Conservation (phyloP, 2,329 filamentous ascomycete species). For the Colletotrichum musicola region DNA sequence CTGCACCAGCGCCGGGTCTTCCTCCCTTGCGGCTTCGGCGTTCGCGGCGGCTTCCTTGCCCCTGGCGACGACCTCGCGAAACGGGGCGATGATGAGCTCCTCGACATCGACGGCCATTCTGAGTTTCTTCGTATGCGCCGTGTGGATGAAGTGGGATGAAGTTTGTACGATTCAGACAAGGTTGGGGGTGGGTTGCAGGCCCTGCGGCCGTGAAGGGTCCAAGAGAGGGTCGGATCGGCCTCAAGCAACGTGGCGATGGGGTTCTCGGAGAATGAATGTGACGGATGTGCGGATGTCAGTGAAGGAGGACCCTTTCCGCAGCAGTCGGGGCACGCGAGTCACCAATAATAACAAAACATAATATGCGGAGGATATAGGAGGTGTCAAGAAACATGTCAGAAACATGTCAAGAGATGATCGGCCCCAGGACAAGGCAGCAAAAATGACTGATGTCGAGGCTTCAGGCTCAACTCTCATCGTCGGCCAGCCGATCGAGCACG, state of each 20-base stretch:
- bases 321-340: neutral
- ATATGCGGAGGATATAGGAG: neutral
- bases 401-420: neutral
- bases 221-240: constrained; percentile 16
- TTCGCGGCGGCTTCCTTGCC: constrained; percentile 53
- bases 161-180: constrained; percentile 6
- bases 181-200: neutral
- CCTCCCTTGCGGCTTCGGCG: constrained; percentile 45
- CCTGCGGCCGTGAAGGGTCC: neutral
- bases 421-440: neutral
- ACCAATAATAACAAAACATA: neutral
- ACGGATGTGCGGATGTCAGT: too few relatives aligned
- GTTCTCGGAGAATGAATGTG: constrained; percentile 1
- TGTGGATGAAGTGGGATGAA: neutral
- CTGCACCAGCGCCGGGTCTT: constrained; percentile 42
- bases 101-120: constrained; percentile 36
- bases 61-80: constrained; percentile 54
- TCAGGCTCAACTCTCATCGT: neutral
- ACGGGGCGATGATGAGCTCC: constrained; percentile 45
- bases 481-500: constrained; percentile 29
- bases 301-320: neutral
- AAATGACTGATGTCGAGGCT: neutral
- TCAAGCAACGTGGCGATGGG: constrained; percentile 13
- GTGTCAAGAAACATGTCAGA: too few relatives aligned
- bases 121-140: neutral